Base-by-base conservation (phyloP, 371 early-diverging fungal species). In the Thermomucor indicae-seudaticae region DNA sequence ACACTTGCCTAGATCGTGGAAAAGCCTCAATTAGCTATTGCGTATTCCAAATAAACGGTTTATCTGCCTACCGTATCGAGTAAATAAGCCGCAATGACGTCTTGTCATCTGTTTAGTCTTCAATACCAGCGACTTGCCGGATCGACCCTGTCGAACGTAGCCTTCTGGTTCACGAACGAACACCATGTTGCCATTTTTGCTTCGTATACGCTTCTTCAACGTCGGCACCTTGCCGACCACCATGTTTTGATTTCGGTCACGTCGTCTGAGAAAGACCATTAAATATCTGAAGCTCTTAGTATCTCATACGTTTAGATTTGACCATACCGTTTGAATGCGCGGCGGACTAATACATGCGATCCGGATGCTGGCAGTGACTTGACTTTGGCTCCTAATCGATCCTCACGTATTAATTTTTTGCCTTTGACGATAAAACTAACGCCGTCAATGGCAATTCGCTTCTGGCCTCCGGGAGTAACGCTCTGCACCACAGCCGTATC, bases 391-490 rank as follows among this genome's bases (percentile, higher is more conserved):
- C 56, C 55, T 24, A 65, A 39, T 8, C 57, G 38, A 32, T 67
- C 73, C 42, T 72, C 58, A 16, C 73, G 53, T 14, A 72, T 58
- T 17, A 72, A 22, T 29, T 69, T 69, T 43, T 60, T 72, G 11
- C 73, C 73, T 40, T 69, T 72, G 11, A 65, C 69, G n/a, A 69
- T 53, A 49, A 64, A 72, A 39, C 58, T 63, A 12, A 77, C 70
- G 22, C 79, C 74, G 19, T 70, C 53, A 3, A 74, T 62, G 1
- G 62, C 51, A 2, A 74, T 77, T 39, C 60, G 60, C 30, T 70
- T 60, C 22, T 67, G 64, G 2, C 68, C 59, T 4, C 60, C 24
- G 19, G 31, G 29, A 20, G 48, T 40, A 14, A 19, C 25, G 6
- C 39, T 45, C 19, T 27, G 49, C 14, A 42, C 40, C 27, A 52